Evolutionary conservation across 192 early-diverging fungal species (phyloP).

Genomic region (Phlyctochytrium planicorne): DNA sequence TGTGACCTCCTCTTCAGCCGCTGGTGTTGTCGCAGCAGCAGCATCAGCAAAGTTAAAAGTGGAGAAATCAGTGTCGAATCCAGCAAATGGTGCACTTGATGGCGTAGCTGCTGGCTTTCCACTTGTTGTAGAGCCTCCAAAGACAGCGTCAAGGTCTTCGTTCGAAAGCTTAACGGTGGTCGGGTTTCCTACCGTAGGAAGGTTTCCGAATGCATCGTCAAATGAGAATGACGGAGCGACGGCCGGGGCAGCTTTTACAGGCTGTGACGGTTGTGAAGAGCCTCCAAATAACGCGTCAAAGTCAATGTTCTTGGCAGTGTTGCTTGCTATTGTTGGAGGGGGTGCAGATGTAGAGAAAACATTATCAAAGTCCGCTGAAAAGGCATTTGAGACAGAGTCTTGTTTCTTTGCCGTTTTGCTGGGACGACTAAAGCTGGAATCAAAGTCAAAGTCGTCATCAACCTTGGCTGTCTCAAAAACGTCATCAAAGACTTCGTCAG

Average conservation of each 20-base stretch:
- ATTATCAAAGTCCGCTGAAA: not conserved
- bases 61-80: slow-evolving; percentile 7
- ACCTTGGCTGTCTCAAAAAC: not conserved
- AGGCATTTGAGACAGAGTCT: not conserved
- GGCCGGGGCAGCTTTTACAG: not conserved
- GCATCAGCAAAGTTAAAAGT: not conserved
- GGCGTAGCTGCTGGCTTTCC: not conserved
- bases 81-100: not conserved
- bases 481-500: not conserved
- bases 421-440: not conserved
- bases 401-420: not conserved
- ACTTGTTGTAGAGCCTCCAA: slow-evolving; percentile 20
- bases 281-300: slow-evolving; percentile 26
- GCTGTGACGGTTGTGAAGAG: not conserved
- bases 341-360: not conserved
- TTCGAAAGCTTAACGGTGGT: slow-evolving; percentile 2
- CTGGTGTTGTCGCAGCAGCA: too few species aligned
- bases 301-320: slow-evolving; percentile 15
- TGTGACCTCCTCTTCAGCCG: slow-evolving; percentile 21
- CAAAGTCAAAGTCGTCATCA: slow-evolving; percentile 4
- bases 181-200: not conserved
- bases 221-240: slow-evolving; percentile 7
- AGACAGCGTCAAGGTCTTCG: slow-evolving; percentile 30
- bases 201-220: slow-evolving; percentile 5
- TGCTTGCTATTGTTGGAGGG: not conserved